phyloP scores from a whole-genome alignment of 176 grass and related monocot genomes.

The Panicum miliaceum region DNA sequence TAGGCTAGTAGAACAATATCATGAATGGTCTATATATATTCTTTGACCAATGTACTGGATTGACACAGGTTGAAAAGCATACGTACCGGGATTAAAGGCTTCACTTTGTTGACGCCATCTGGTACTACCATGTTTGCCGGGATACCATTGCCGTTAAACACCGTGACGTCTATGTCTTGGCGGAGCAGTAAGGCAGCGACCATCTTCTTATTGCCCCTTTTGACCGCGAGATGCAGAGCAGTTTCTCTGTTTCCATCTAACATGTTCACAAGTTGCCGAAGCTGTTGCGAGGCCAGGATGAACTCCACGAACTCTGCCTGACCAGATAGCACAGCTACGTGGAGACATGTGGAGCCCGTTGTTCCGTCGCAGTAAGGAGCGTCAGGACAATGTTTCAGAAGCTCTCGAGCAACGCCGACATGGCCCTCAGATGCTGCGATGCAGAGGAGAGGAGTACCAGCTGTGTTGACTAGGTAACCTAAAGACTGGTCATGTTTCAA shows the following conservation, averaged over 20 bases:
- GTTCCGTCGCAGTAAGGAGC: background rate
- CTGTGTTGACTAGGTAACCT: background rate
- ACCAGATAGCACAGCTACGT: background rate
- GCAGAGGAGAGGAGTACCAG: background rate
- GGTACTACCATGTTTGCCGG: too few relatives aligned
- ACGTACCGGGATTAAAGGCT: too few relatives aligned
- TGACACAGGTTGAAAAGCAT: too few relatives aligned
- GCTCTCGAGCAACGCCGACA: background rate
- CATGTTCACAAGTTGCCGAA: background rate
- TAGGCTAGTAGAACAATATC: too few relatives aligned
- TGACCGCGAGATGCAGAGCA: background rate
- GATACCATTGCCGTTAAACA: background rate
- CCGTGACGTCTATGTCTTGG: background rate
- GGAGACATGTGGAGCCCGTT: slow-evolving; percentile 31
- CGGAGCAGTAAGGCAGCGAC: background rate
- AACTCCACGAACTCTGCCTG: slow-evolving; percentile 13
- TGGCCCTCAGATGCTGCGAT: background rate
- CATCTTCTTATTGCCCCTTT: background rate
- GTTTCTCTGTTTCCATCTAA: background rate
- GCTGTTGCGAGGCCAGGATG: background rate
- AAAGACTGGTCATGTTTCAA: background rate
- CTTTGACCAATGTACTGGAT: too few relatives aligned
- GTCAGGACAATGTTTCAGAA: background rate
- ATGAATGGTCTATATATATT: too few relatives aligned
- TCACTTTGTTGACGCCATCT: too few relatives aligned